These are phyloP conservation scores for Pinus taeda DNA, from an alignment of 75 land plant species.

Conservation along the genomic window DNA sequence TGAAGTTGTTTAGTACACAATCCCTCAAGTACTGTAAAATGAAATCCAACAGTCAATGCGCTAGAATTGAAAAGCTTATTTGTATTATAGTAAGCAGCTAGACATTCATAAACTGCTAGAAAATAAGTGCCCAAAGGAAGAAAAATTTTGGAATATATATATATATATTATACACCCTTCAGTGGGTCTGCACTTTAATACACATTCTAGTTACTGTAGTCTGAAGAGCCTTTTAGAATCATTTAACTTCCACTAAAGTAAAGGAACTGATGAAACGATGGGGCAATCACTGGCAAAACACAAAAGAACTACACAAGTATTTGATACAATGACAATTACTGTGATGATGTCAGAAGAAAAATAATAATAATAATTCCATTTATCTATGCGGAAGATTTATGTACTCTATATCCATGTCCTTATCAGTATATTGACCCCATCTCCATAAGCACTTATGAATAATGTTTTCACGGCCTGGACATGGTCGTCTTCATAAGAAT, in stretches of 20 bases:
- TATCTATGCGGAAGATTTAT: too few species aligned
- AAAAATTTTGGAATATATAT: background rate
- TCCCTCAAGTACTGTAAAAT: constrained; percentile 94
- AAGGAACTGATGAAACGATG: background rate
- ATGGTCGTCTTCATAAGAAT: too few species aligned
- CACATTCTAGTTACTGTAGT: background rate
- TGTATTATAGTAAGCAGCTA: background rate
- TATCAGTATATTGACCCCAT: too few species aligned
- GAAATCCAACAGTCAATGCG: background rate
- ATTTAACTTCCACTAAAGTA: too few species aligned
- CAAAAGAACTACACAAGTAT: background rate
- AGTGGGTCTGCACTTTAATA: background rate
- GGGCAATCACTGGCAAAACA: background rate
- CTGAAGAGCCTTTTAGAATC: too few species aligned
- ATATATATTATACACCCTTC: background rate
- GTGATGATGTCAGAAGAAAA: background rate
- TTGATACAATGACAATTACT: background rate
- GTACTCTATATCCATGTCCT: too few species aligned
- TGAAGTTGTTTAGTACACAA: constrained; percentile 87
- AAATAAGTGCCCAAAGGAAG: background rate
- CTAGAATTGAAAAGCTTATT: background rate
- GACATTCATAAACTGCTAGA: background rate
- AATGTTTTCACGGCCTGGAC: too few species aligned
- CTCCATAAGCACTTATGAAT: too few species aligned
- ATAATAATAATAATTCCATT: too few species aligned